Base-by-base conservation (phyloP, 257 asterid genomes). In the Linaria vulgaris region DNA sequence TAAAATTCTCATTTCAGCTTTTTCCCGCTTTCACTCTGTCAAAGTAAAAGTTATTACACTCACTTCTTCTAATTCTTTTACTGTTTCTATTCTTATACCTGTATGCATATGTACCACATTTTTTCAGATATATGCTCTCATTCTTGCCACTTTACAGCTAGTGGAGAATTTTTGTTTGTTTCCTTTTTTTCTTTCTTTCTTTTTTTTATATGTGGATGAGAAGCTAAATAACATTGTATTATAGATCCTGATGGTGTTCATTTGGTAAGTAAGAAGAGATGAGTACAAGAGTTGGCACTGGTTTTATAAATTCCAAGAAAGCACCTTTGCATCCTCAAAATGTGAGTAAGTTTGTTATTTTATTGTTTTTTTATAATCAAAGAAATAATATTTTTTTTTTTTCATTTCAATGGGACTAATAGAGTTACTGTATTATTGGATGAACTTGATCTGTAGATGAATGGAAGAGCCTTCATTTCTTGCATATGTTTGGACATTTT, bases 271-370 rank as follows among this genome's bases (percentile, higher is more conserved):
- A 59, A 72, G 51, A 54, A 34, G 63, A 64, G 76, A 80, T 80
- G 87, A 78, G 76, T 57, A 69, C 45, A 34, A 66, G 71, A 65
- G 50, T 31, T 65, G 67, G 50, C 52, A 56, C 44, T 25, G 49
- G 39, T 63, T 56, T 59, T 51, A n/a, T n/a, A n/a, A 22, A 55
- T 54, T 71, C 83, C 72, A 82, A 72, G 71, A 74, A 82, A 60
- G 57, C 81, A 46, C 61, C 76, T 71, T 67, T 78, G 84, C 71
- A 66, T 70, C 81, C 79, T 58, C 86, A 72, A 59, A 81, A 83
- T 74, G 90, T 86, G 71, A 81, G 81, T 61, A 24, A 16, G 14
- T 12, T 57, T 45, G 9, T 38, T 34, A 21, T 2, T 34, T 34
- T 34, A 56, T 12, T 56, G 24, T 15, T 56, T 56, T 56, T 15